Evolutionary conservation across 352 stramenopile species (phyloP).

Genomic region (Phytophthora pseudosyringae): DNA sequence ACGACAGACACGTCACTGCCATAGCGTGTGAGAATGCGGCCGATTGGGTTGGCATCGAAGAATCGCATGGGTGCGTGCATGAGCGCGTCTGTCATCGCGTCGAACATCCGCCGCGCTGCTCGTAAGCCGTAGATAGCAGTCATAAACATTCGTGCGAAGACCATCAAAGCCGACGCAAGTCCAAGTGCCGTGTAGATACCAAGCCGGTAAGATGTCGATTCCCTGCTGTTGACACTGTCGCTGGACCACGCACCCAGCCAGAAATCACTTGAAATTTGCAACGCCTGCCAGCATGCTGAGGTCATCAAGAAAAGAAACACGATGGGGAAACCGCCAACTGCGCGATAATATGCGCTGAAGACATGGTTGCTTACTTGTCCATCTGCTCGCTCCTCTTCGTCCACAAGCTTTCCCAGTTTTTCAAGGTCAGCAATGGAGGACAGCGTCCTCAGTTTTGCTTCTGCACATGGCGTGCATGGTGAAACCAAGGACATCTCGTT

Average conservation of each 20-base stretch:
- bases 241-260: slow-evolving; percentile 89
- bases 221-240: slow-evolving; percentile 42
- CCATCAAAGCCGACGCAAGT: slow-evolving; percentile 45
- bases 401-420: slow-evolving; percentile 36
- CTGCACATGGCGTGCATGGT: slow-evolving; percentile 31
- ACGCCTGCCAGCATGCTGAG: slow-evolving; percentile 74
- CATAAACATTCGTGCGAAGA: slow-evolving; percentile 52
- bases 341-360: slow-evolving; percentile 50
- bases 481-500: slow-evolving; percentile 39
- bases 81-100: slow-evolving; percentile 87
- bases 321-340: slow-evolving; percentile 47
- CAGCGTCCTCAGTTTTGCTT: slow-evolving; percentile 5
- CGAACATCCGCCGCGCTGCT: slow-evolving; percentile 75
- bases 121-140: slow-evolving; percentile 49
- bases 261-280: slow-evolving; percentile 89
- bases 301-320: slow-evolving; percentile 46
- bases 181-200: slow-evolving; percentile 50
- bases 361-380: slow-evolving; percentile 43
- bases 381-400: slow-evolving; percentile 37
- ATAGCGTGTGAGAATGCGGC: slow-evolving; percentile 92
- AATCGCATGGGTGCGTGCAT: slow-evolving; percentile 91
- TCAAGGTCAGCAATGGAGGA: slow-evolving; percentile 9
- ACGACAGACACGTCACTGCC: slow-evolving; percentile 90
- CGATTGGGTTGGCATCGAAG: slow-evolving; percentile 93
- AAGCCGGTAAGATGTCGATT: slow-evolving; percentile 41